These are phyloP conservation scores for Chaetothyriales sp. DNA, from an alignment of 2,329 filamentous ascomycete genomes.

Conservation along the genomic window DNA sequence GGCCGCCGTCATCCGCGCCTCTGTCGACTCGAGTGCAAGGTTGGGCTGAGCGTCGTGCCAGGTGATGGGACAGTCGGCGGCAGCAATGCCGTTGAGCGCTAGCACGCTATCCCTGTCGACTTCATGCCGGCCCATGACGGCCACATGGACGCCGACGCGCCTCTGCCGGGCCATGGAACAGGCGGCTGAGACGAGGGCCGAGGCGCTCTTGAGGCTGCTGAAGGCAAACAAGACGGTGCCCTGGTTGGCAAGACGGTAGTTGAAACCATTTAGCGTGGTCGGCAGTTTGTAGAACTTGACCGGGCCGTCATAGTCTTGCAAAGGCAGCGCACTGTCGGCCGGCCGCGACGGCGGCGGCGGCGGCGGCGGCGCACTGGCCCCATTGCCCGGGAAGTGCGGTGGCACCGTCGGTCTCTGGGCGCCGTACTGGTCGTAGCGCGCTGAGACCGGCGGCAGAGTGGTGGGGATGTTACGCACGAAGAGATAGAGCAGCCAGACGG, in stretches of 20 bases:
- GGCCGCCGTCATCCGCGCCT: conserved; percentile 53
- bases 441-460: conserved; percentile 26
- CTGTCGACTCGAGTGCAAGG: conserved; percentile 53
- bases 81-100: conserved; percentile 64
- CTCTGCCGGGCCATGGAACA: conserved; percentile 67
- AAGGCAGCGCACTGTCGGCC: not conserved
- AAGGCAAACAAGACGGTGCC: conserved; percentile 68
- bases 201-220: conserved; percentile 58
- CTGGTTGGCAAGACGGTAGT: conserved; percentile 32
- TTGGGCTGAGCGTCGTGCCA: conserved; percentile 68
- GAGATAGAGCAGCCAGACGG: conserved; percentile 44
- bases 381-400: not conserved
- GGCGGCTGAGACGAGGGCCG: conserved; percentile 63
- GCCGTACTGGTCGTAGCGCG: conserved; percentile 20
- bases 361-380: not conserved
- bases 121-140: conserved; percentile 59
- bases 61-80: conserved; percentile 49
- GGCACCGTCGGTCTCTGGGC: conserved; percentile 3
- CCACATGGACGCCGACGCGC: conserved; percentile 67
- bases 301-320: conserved; percentile 47
- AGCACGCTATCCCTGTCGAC: conserved; percentile 56
- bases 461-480: conserved; percentile 52
- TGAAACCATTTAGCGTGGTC: conserved; percentile 3
- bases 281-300: conserved; percentile 56
- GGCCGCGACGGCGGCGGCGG: not conserved